Conservation (phyloP, 2,329 filamentous ascomycete species). For the Neopestalotiopsis clavispora region DNA sequence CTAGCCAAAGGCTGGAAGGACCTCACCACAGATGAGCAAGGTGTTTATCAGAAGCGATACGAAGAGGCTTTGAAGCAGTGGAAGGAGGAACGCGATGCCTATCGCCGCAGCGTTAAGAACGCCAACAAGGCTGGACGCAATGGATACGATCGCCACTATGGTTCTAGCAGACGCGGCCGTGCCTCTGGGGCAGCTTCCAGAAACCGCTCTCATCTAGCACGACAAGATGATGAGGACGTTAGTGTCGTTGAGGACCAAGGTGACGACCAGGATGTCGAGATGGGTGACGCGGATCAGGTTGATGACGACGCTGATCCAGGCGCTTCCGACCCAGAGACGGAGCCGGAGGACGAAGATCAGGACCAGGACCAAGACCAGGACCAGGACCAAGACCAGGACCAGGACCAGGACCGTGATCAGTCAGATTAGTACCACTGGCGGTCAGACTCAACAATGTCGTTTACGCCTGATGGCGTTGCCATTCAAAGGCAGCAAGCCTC, state of each 20-base stretch:
- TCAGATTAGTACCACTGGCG: not conserved
- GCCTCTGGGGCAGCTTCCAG: conserved; percentile 23
- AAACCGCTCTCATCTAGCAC: conserved; percentile 28
- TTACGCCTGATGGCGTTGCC: too few relatives aligned
- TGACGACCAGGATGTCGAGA: conserved; percentile 23
- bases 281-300: conserved; percentile 22
- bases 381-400: not conserved
- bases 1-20: conserved; percentile 60
- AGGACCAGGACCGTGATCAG: not conserved
- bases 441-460: too few relatives aligned
- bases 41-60: conserved; percentile 51
- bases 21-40: conserved; percentile 52
- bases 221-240: conserved; percentile 31
- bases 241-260: conserved; percentile 22
- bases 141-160: conserved; percentile 26
- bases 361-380: not conserved
- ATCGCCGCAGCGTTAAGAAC: conserved; percentile 36
- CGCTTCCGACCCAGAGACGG: conserved; percentile 38
- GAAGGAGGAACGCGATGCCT: conserved; percentile 48
- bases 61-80: conserved; percentile 45
- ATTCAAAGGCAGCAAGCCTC: too few relatives aligned
- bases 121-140: conserved; percentile 34
- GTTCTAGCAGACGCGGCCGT: conserved; percentile 24
- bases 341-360: conserved; percentile 33
- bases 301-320: conserved; percentile 24